These are phyloP conservation scores for Fraxinus cuspidata DNA, from an alignment of 257 asterid genomes.

Conservation along the genomic window DNA sequence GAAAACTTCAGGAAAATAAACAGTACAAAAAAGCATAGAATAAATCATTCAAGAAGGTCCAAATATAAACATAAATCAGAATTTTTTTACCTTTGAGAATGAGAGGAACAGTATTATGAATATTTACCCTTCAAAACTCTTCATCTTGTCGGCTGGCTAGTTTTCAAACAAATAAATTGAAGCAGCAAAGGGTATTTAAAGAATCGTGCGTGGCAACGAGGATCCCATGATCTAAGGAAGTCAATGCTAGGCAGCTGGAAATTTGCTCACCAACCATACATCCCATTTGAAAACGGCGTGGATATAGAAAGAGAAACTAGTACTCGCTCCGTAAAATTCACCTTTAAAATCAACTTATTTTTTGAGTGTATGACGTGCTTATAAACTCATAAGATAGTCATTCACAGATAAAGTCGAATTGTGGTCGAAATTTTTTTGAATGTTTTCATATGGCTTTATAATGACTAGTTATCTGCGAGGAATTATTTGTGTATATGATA, in stretches of 20 bases:
- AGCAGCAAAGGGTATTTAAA: not conserved
- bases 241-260: slow-evolving; percentile 81
- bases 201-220: slow-evolving; percentile 48
- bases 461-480: slow-evolving; percentile 19
- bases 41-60: not conserved
- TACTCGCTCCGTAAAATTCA: not conserved
- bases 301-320: slow-evolving; percentile 5
- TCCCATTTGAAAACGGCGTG: slow-evolving; percentile 35
- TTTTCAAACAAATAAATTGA: slow-evolving; percentile 31
- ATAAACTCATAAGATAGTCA: not conserved
- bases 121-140: slow-evolving; percentile 21
- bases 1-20: not conserved
- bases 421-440: not conserved
- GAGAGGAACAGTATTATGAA: slow-evolving; percentile 11
- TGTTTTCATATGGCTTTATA: not conserved
- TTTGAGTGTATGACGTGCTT: not conserved
- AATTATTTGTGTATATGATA: slow-evolving; percentile 6
- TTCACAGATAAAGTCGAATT: not conserved
- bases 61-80: not conserved
- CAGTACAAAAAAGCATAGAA: not conserved
- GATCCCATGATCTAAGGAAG: slow-evolving; percentile 59
- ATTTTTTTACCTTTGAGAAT: slow-evolving; percentile 33
- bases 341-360: not conserved
- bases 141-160: slow-evolving; percentile 10
- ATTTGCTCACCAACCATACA: slow-evolving; percentile 62